Percentiles rank a stretch among this genome's conserved stretches.
Evolutionary conservation across 176 grass and related monocot species (phyloP).

Genomic region (Leersia perrieri): DNA sequence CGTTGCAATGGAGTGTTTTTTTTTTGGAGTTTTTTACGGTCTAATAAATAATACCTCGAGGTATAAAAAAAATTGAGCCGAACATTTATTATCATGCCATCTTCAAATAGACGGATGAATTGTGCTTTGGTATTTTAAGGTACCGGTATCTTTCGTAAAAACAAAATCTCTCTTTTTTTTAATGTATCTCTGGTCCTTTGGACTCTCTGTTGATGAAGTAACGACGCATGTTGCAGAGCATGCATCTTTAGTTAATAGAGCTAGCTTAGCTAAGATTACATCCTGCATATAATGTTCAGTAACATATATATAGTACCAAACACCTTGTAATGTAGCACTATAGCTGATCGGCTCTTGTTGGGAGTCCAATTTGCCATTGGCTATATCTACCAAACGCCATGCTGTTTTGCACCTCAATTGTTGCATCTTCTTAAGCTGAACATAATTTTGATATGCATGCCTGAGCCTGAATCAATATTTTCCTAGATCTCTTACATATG

Average conservation of each 20-base stretch:
- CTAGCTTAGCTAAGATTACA: not conserved
- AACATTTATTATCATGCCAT: too few relatives aligned
- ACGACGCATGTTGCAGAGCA: too few relatives aligned
- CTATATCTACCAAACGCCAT: not conserved
- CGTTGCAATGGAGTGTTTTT: not conserved
- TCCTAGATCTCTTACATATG: not conserved
- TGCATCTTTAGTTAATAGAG: not conserved
- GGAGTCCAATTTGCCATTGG: not conserved
- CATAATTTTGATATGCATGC: not conserved
- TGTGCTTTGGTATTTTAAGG: too few relatives aligned
- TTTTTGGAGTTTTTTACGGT: too few relatives aligned
- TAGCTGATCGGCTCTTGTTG: not conserved
- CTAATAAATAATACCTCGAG: too few relatives aligned
- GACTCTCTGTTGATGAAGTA: too few relatives aligned
- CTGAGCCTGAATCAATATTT: slow-evolving; percentile 5
- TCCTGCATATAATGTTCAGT: not conserved
- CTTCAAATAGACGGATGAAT: too few relatives aligned
- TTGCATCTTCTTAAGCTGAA: not conserved
- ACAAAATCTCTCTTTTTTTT: too few relatives aligned
- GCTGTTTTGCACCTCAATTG: not conserved
- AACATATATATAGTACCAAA: not conserved
- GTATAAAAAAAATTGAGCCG: too few relatives aligned
- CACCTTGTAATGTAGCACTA: not conserved
- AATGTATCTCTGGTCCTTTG: not conserved
- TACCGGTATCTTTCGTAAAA: too few relatives aligned